Evolutionary conservation across 495 filamentous ascomycete species (phyloP).

Genomic region (Xylaria scruposa): DNA sequence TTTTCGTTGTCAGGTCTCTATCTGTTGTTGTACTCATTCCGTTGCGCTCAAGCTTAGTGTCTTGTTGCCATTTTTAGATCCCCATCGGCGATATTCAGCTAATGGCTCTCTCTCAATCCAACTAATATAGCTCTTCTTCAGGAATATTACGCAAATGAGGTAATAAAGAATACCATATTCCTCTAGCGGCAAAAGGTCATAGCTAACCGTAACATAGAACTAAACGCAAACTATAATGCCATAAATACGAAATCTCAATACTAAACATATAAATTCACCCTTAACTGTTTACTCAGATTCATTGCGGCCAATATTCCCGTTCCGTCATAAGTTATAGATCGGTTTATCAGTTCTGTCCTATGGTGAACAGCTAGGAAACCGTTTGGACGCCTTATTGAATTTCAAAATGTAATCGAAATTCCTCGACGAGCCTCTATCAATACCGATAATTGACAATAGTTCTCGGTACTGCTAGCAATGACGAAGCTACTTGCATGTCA

Average conservation of each 20-base stretch:
- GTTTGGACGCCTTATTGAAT: no score
- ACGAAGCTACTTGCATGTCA: not conserved
- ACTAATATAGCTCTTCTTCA: not conserved
- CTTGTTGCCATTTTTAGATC: not conserved
- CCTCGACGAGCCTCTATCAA: no score
- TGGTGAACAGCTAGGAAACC: no score
- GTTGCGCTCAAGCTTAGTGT: not conserved
- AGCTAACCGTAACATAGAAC: not conserved
- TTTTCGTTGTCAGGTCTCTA: not conserved
- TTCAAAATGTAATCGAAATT: no score
- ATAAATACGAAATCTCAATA: not conserved
- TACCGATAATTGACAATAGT: no score
- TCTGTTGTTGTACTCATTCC: not conserved
- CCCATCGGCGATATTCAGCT: not conserved
- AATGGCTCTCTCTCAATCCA: not conserved
- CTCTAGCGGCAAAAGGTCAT: not conserved
- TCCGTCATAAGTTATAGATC: not conserved
- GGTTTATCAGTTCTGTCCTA: not conserved
- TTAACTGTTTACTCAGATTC: not conserved
- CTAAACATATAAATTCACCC: not conserved
- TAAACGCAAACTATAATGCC: not conserved
- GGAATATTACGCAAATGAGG: not conserved
- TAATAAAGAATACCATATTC: not conserved
- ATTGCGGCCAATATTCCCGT: not conserved
- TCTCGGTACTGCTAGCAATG: not conserved